Evolutionary conservation across 192 early-diverging fungal species (phyloP).

Genomic region (Spizellomyces punctatus): DNA sequence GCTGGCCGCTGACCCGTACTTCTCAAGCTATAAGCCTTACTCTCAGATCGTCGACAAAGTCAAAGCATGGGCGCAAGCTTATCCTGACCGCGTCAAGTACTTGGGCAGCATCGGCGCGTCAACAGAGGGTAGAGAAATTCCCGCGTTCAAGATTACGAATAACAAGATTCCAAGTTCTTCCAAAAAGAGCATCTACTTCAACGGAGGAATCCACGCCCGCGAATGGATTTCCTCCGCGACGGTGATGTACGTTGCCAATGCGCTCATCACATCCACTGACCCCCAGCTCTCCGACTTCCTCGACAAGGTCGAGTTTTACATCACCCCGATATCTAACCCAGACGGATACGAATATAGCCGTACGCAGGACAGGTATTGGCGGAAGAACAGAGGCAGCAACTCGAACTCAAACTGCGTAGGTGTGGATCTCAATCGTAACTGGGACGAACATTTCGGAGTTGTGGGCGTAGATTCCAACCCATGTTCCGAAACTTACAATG

Average conservation of each 20-base stretch:
- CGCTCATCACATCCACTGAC: slow-evolving; percentile 11
- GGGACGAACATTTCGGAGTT: slow-evolving; percentile 54
- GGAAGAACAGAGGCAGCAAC: slow-evolving; percentile 54
- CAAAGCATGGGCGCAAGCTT: slow-evolving; percentile 41
- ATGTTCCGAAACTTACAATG: slow-evolving; percentile 55
- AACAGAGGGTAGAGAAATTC: slow-evolving; percentile 53
- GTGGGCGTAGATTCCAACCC: slow-evolving; percentile 55
- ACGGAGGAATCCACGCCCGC: slow-evolving; percentile 55
- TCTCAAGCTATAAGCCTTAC: slow-evolving; percentile 52
- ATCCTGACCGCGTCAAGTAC: slow-evolving; percentile 48
- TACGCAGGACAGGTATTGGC: slow-evolving; percentile 51
- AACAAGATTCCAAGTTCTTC: slow-evolving; percentile 39
- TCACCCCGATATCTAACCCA: slow-evolving; percentile 58
- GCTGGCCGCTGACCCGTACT: slow-evolving; percentile 33
- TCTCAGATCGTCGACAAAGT: slow-evolving; percentile 50
- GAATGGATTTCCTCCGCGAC: slow-evolving; percentile 58
- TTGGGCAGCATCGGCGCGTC: slow-evolving; percentile 62
- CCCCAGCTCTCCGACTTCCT: neutral
- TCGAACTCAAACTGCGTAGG: slow-evolving; percentile 14
- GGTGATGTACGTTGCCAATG: slow-evolving; percentile 45
- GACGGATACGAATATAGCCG: slow-evolving; percentile 59
- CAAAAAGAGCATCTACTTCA: slow-evolving; percentile 43
- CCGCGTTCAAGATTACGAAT: slow-evolving; percentile 52
- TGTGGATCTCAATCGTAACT: slow-evolving; percentile 56
- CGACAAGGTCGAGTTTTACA: slow-evolving; percentile 48